Evolutionary conservation across 1,284 basidiomycete species (phyloP).

Genomic region (Kwoniella shivajii): DNA sequence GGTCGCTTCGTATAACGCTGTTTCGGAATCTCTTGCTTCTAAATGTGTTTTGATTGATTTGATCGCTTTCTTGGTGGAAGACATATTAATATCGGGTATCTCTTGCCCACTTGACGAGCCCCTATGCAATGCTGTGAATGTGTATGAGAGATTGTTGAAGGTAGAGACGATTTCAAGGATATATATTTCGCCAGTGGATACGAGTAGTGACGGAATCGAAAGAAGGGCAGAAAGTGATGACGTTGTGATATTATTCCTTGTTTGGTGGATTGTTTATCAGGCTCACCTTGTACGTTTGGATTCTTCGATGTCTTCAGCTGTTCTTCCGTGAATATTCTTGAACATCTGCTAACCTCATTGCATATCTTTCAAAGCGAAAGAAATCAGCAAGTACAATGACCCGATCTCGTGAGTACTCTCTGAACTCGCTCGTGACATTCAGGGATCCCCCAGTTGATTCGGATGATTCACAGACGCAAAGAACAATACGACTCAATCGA

Average conservation of each 20-base stretch:
- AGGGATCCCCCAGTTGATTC: neutral
- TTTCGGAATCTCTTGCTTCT: conserved; percentile 70
- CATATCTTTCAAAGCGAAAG: no score
- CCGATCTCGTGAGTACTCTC: conserved; percentile 15
- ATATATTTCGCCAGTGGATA: neutral
- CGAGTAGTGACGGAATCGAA: neutral
- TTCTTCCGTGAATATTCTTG: no score
- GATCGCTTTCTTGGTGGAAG: conserved; percentile 55
- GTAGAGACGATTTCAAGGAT: no score
- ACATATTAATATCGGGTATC: conserved; percentile 13
- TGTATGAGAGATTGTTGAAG: neutral
- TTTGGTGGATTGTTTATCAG: no score
- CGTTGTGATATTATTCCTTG: no score
- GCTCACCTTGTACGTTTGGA: no score
- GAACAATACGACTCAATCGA: conserved; percentile 52
- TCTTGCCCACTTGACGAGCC: neutral
- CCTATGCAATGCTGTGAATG: conserved; percentile 1
- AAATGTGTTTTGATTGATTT: conserved; percentile 79
- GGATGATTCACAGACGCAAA: conserved; percentile 50
- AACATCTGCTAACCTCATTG: no score
- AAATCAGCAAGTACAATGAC: conserved; percentile 4
- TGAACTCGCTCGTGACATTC: neutral
- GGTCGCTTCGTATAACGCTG: conserved; percentile 55
- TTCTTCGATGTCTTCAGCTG: no score
- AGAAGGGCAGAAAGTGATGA: no score